Evolutionary conservation across 2,329 filamentous ascomycete species (phyloP).

Genomic region (Aaosphaeria arxii): DNA sequence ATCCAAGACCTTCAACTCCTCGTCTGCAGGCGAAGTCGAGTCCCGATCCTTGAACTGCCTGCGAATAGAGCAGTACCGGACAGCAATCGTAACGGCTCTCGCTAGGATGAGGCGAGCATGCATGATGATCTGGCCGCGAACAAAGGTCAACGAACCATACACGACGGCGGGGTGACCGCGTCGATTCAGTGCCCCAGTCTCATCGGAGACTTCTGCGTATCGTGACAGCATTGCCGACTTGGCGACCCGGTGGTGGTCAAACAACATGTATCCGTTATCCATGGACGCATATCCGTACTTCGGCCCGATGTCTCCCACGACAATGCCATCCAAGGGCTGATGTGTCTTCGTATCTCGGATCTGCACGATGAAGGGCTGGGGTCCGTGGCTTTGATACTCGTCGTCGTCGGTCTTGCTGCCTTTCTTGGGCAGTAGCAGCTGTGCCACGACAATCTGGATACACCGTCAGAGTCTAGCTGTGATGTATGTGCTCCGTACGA

Average conservation of each 20-base stretch:
- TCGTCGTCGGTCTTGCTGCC: conserved; percentile 9
- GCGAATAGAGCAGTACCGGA: conserved; percentile 49
- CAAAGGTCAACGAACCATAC: conserved; percentile 50
- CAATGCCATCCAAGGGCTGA: conserved; percentile 46
- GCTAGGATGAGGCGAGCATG: conserved; percentile 53
- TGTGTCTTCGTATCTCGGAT: conserved; percentile 50
- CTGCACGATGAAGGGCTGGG: conserved; percentile 53
- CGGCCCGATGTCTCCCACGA: conserved; percentile 55
- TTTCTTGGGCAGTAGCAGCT: conserved; percentile 43
- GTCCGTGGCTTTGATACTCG: conserved; percentile 46
- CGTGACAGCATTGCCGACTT: conserved; percentile 49
- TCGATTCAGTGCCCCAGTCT: conserved; percentile 45
- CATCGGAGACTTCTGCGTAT: conserved; percentile 48
- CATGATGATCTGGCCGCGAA: conserved; percentile 48
- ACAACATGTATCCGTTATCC: conserved; percentile 56
- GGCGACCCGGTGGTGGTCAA: conserved; percentile 46
- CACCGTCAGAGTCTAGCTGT: no score
- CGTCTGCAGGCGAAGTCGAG: conserved; percentile 32
- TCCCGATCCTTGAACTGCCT: conserved; percentile 52
- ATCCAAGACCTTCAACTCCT: conserved; percentile 47
- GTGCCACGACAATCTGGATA: conserved; percentile 49
- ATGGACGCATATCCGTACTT: conserved; percentile 54
- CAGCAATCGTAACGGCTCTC: conserved; percentile 52
- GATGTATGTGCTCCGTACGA: no score
- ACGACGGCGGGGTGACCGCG: conserved; percentile 49